Base-by-base conservation (phyloP, 305 asterid species). In the Galium porrigens region DNA sequence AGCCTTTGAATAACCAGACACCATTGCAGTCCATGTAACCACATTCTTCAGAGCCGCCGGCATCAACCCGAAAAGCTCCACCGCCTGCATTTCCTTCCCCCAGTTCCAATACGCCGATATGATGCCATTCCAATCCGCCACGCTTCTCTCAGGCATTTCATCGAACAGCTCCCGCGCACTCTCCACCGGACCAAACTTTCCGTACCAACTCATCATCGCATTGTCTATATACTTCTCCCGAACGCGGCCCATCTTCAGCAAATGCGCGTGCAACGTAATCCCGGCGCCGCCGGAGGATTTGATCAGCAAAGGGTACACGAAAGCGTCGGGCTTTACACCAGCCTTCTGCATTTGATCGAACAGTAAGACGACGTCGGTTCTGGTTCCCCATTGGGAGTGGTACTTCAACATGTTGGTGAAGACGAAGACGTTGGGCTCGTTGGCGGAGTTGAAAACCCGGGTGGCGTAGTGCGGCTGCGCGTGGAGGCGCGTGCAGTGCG, bases 21-120 rank as follows among this genome's bases (percentile, higher is more conserved):
- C 80, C 96, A 86, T 88, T 5, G 86, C 72, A 18, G 86, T 88
- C 94, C 96, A 86, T 17, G 96, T 72, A 65, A 86, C 70, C 71
- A 80, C 83, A 75, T 83, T 83, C 78, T 71, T 88, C 58, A 12
- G 17, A 17, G 18, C n/a, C 17, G 69, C 78, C 41, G 82, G 84
- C 86, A 81, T 81, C 78, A 73, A 63, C 61, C 73, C 79, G 73
- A 86, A 88, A 75, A 86, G 61, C 52, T 68, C 65, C 53, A 58
- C 72, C 4, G 92, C 90, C 77, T 84, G 83, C 61, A 20, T 22
- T 51, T 76, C 72, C 59, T 25, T 36, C 42, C 80, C 84, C 88
- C 89, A 79, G 54, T 84, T 86, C 96, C 91, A 88, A 67, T 79
- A 86, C 62, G 81, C 89, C 0, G 82, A 81, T 52, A 88, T 86